Evolutionary conservation across 2,329 filamentous ascomycete species (phyloP), one percentile per base, ranked within the genome.

Genomic region (Juglanconis sp.): DNA sequence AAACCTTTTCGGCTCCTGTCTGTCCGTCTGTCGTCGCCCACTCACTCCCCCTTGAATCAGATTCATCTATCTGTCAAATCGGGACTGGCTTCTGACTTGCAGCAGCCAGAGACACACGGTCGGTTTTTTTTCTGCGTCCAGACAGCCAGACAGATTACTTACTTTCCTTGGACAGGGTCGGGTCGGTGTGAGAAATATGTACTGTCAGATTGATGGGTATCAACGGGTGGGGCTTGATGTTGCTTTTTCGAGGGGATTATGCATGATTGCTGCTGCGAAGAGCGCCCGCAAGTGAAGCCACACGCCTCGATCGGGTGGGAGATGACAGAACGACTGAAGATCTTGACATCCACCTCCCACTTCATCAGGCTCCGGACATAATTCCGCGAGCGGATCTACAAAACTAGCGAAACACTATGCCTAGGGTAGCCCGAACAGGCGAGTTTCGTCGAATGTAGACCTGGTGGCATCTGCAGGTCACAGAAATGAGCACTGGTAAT

Each of bases 31-130:
- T 42, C 38, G 10, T 10, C 10, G 10, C 38, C 1, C 11, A 24
- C 44, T 30, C n/a, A 34, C 38, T 46, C 47, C 30, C 17, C 46
- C 48, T 44, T 60, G 58, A 60, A 46, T 53, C 53, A 60, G 48
- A 60, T 57, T 60, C 56, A 59, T 59, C 52, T 59, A 9, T 34
- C 38, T 56, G 56, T 61, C 51, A 54, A 32, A 59, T 51, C 32
- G 50, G 50, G 50, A 40, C 50, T 44, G 17, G 38, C 32, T 40
- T 47, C 49, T 62, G 56, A 59, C 47, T 62, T 51, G 56, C 56
- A 59, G 42, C 60, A 59, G 48, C 53, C 34, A 62, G 52, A 59
- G 34, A 52, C 54, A 54, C 32, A 31, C 47, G 36, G 15, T 24
- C 42, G 34, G 34, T 32, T 38, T 13, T 11, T 32, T 11, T 17